Evolutionary conservation across 306 rosid genomes (phyloP), one percentile per base, ranked within the genome.

Genomic region (Pyrus communis): DNA sequence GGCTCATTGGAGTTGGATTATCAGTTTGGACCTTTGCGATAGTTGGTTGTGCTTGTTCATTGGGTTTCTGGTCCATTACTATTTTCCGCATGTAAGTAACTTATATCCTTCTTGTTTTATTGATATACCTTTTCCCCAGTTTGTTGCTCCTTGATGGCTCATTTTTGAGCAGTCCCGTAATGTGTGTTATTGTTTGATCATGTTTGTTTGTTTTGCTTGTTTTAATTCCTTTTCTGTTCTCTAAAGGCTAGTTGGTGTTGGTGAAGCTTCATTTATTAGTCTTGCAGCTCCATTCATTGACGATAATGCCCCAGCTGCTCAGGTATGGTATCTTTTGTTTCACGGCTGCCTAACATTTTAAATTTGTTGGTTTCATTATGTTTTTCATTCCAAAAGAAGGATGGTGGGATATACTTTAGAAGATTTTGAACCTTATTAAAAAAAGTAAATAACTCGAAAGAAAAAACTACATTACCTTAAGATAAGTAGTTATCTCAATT

Each of bases 241-340:
- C 40, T 61, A 66, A 81, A 91, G 97, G 97, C 40, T 93, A 13
- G 97, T 91, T 76, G 97, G 97, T 77, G 91, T 89, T 71, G 97
- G 97, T 3, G 98, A 93, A 89, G 98, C 98, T 63, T 93, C 98
- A 30, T 93, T 93, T 77, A 82, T 91, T 74, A 93, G 97, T 85
- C 93, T 93, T 79, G 98, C 98, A 75, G 93, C 98, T 14, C 98
- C 98, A 45, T 93, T 91, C 81, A 93, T 93, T 72, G 93, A 91
- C 76, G 98, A 93, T 75, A 91, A 88, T 77, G 97, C 98, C 71
- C 98, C 98, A 7, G 85, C 13, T 79, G 55, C 88, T 17, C 90
- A 88, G 97, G 98, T 93, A 69, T 74, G 73, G 18, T 74, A 83
- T 67, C 57, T 77, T 67, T 72, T 27, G 19, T 57, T 57, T 73